Percentiles rank a stretch among this genome's conserved stretches.
phyloP scores from a whole-genome alignment of 1,139 yeast genomes.

The Spathaspora sp. region DNA sequence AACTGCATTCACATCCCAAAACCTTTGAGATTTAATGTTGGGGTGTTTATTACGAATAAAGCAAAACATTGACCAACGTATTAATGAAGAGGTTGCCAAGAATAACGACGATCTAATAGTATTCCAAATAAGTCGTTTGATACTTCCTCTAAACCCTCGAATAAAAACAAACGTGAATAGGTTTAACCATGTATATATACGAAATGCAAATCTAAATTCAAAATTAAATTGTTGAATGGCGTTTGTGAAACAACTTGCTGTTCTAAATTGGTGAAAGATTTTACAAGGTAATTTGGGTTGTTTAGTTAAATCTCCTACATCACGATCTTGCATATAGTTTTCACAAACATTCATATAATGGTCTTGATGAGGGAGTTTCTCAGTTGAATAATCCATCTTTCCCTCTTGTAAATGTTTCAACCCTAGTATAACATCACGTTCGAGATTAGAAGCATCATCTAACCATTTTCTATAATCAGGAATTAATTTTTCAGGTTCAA shows the following conservation, averaged over 20 bases:
- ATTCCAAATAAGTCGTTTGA: slow-evolving; percentile 11
- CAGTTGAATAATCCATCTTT: slow-evolving; percentile 5
- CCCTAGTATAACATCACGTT: slow-evolving; percentile 30
- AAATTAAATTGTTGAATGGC: slow-evolving; percentile 33
- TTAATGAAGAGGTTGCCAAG: slow-evolving; percentile 32
- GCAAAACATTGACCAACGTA: slow-evolving; percentile 42
- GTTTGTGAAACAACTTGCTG: slow-evolving; percentile 35
- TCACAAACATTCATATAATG: slow-evolving; percentile 24
- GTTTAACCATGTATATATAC: slow-evolving; percentile 26
- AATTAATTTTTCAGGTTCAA: slow-evolving; percentile 32
- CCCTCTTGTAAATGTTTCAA: slow-evolving; percentile 24
- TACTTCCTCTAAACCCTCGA: slow-evolving; percentile 12
- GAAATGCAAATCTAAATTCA: slow-evolving; percentile 33
- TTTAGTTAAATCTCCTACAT: slow-evolving; percentile 22
- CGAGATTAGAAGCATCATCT: slow-evolving; percentile 40
- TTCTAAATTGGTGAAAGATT: slow-evolving; percentile 32
- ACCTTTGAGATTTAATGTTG: slow-evolving; percentile 12
- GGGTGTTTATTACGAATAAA: slow-evolving; percentile 31
- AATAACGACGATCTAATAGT: slow-evolving; percentile 35
- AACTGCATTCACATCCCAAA: slow-evolving; percentile 33
- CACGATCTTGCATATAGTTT: slow-evolving; percentile 23
- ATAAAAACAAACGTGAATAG: slow-evolving; percentile 14
- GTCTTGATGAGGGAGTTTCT: slow-evolving; percentile 10
- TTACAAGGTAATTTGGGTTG: slow-evolving; percentile 36
- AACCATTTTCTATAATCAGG: slow-evolving; percentile 41